Evolutionary conservation across 495 filamentous ascomycete species (phyloP).

Genomic region (Glarea lozoyensis): DNA sequence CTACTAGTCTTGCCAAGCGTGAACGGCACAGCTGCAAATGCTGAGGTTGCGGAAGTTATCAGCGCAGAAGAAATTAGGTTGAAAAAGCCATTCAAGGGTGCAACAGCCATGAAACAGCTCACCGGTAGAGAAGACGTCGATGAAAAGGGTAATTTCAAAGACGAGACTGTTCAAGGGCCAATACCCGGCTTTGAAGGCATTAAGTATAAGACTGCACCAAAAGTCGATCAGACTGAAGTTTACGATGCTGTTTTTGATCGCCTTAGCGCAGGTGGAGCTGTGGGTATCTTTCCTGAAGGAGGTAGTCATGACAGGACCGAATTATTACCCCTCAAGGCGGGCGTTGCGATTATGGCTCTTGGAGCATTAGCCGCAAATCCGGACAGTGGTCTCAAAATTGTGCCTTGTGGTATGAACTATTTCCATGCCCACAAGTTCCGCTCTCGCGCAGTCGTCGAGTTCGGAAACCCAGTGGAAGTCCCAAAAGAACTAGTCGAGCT

Average conservation of each 20-base stretch:
- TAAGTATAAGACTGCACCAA: conserved; percentile 79
- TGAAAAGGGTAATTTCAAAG: conserved; percentile 39
- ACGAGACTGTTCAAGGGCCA: conserved; percentile 41
- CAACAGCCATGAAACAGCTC: conserved; percentile 61
- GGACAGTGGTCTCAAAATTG: conserved; percentile 87
- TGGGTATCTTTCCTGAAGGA: conserved; percentile 97
- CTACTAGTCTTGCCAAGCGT: conserved; percentile 78
- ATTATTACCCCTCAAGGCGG: conserved; percentile 90
- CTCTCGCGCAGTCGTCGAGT: conserved; percentile 92
- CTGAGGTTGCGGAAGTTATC: conserved; percentile 70
- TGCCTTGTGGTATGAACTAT: conserved; percentile 99
- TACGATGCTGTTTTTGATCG: conserved; percentile 87
- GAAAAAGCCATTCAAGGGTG: conserved; percentile 76
- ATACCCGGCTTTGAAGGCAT: conserved; percentile 62
- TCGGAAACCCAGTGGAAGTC: conserved; percentile 80
- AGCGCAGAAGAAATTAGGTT: conserved; percentile 74
- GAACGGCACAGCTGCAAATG: conserved; percentile 66
- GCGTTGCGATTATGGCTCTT: conserved; percentile 96
- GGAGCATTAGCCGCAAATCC: conserved; percentile 84
- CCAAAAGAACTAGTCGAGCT: conserved; percentile 72
- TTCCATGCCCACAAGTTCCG: conserved; percentile 99
- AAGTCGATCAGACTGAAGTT: conserved; percentile 88
- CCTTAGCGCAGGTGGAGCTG: conserved; percentile 73
- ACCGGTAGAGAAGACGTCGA: conserved; percentile 67
- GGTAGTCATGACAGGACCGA: conserved; percentile 95